These are phyloP conservation scores for Rubia balearica DNA, from an alignment of 305 asterid species.

Conservation along the genomic window DNA sequence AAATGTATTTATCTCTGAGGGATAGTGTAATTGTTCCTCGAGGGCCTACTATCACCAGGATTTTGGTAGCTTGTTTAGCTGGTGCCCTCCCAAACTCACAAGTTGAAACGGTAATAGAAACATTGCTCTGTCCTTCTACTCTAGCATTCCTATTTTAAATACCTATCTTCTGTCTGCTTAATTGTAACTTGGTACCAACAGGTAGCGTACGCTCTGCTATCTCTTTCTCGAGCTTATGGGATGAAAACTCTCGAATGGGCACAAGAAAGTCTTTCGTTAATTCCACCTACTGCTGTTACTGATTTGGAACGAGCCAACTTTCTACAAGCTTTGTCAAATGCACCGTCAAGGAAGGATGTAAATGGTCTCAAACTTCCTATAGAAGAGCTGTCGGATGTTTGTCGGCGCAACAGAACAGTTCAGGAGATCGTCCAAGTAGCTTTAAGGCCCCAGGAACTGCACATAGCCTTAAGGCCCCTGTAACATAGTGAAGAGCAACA, in stretches of 20 bases:
- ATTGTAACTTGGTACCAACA: conserved; percentile 23
- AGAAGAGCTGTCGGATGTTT: conserved; percentile 31
- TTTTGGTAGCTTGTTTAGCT: conserved; percentile 75
- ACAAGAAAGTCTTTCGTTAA: conserved; percentile 58
- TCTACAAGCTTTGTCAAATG: conserved; percentile 27
- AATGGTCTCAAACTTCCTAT: conserved; percentile 23
- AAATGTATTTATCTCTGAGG: conserved; percentile 55
- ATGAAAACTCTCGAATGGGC: conserved; percentile 81
- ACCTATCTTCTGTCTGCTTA: conserved; percentile 11
- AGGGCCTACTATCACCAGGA: conserved; percentile 67
- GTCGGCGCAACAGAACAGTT: conserved; percentile 31
- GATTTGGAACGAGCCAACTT: conserved; percentile 27
- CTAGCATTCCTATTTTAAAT: not conserved
- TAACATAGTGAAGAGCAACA: conserved; percentile 20
- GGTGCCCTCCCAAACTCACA: conserved; percentile 97
- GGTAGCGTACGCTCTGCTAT: conserved; percentile 72
- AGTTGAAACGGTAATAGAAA: conserved; percentile 59
- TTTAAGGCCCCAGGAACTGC: conserved; percentile 29
- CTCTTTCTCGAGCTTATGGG: conserved; percentile 75
- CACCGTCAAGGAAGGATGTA: conserved; percentile 16
- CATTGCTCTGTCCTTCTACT: conserved; percentile 6
- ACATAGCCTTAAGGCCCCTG: conserved; percentile 12
- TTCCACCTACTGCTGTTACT: conserved; percentile 68
- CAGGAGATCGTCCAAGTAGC: conserved; percentile 36
- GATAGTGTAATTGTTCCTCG: conserved; percentile 77